phyloP scores from a whole-genome alignment of 2,329 filamentous ascomycete species.

The Byssoonygena ceratinophila region DNA sequence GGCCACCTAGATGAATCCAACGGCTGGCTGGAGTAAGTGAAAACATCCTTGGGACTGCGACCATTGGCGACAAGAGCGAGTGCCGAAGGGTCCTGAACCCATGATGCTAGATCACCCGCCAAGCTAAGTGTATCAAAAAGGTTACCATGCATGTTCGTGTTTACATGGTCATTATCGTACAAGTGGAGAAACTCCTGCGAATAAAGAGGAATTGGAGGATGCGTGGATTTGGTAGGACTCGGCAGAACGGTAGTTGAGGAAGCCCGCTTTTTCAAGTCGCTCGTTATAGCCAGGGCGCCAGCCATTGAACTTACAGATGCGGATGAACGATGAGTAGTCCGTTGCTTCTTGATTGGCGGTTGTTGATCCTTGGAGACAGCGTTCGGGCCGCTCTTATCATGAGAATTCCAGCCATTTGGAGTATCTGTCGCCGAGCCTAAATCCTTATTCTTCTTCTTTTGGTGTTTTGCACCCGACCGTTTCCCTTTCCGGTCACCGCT shows the following conservation, averaged over 20 bases:
- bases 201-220: conserved; percentile 58
- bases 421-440: conserved; percentile 41
- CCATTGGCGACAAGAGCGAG: conserved; percentile 59
- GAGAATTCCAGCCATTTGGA: conserved; percentile 54
- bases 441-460: conserved; percentile 81
- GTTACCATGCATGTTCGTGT: conserved; percentile 57
- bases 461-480: conserved; percentile 64
- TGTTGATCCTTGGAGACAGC: conserved; percentile 42
- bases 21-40: conserved; percentile 49
- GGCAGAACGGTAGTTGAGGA: conserved; percentile 52
- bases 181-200: conserved; percentile 65
- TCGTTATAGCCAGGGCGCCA: conserved; percentile 45
- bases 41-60: conserved; percentile 54
- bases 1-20: conserved; percentile 48
- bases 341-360: conserved; percentile 66
- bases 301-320: conserved; percentile 63
- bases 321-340: conserved; percentile 68
- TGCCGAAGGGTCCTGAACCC: conserved; percentile 64
- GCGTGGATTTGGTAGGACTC: conserved; percentile 61
- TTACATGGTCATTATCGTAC: conserved; percentile 53
- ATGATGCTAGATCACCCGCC: conserved; percentile 62
- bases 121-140: conserved; percentile 66
- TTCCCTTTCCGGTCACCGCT: conserved; percentile 61
- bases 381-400: conserved; percentile 48
- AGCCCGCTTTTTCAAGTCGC: conserved; percentile 52